phyloP scores from a whole-genome alignment of 2,329 filamentous ascomycete species.

The Ophiostoma piceae region DNA sequence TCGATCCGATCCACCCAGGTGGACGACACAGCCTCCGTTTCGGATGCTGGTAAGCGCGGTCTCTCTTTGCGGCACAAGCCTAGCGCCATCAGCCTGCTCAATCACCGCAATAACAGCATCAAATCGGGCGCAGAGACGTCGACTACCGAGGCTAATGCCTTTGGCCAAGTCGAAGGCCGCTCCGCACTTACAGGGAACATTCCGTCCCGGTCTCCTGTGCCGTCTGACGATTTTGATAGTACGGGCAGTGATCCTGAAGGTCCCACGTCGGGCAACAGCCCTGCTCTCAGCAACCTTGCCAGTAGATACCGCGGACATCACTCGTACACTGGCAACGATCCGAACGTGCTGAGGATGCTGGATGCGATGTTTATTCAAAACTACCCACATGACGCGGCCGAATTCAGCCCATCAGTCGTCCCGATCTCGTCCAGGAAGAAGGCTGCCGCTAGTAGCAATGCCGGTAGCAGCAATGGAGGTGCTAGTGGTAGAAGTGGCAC shows the following conservation, averaged over 20 bases:
- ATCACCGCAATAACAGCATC: slow-evolving; percentile 49
- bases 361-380: slow-evolving; percentile 79
- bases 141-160: slow-evolving; percentile 55
- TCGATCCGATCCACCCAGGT: slow-evolving; percentile 29
- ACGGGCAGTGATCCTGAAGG: slow-evolving; percentile 19
- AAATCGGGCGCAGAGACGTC: slow-evolving; percentile 56
- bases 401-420: slow-evolving; percentile 76
- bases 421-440: slow-evolving; percentile 54
- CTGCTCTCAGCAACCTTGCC: neutral
- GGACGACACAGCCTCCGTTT: neutral
- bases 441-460: slow-evolving; percentile 38
- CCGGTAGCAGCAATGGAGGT: slow-evolving; percentile 38
- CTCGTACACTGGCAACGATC: slow-evolving; percentile 77
- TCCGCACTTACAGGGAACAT: slow-evolving; percentile 39
- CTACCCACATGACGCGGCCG: slow-evolving; percentile 58
- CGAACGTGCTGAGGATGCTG: slow-evolving; percentile 63
- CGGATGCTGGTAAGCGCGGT: slow-evolving; percentile 19
- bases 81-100: slow-evolving; percentile 56
- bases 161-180: slow-evolving; percentile 56
- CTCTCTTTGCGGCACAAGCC: slow-evolving; percentile 48
- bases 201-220: slow-evolving; percentile 26
- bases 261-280: slow-evolving; percentile 27
- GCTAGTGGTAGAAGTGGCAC: slow-evolving; percentile 4
- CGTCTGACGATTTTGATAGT: slow-evolving; percentile 28
- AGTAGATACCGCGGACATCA: slow-evolving; percentile 60